phyloP scores from a whole-genome alignment of 2,329 filamentous ascomycete genomes.

The Alternaria sp. region DNA sequence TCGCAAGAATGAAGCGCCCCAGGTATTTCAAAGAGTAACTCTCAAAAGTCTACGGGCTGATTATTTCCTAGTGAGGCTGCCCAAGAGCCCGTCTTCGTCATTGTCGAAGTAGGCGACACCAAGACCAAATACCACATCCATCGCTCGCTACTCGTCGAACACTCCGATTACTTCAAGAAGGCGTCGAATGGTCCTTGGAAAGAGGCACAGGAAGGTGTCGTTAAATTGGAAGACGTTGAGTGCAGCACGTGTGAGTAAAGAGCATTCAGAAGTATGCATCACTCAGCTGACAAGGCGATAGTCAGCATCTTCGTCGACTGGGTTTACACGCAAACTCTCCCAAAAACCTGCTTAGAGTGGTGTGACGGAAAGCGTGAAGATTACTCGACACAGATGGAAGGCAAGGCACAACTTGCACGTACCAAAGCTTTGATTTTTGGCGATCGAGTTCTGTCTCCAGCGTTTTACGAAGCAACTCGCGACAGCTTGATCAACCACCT shows the following conservation, averaged over 20 bases:
- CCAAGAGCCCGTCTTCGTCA: neutral
- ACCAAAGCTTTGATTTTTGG: slow-evolving; percentile 6
- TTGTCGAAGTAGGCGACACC: slow-evolving; percentile 9
- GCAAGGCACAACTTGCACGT: neutral
- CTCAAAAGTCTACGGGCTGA: neutral
- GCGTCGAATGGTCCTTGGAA: slow-evolving; percentile 18
- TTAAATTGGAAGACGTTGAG: slow-evolving; percentile 19
- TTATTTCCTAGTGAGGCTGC: neutral
- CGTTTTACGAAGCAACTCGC: neutral
- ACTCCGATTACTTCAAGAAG: slow-evolving; percentile 26
- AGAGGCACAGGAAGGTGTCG: slow-evolving; percentile 14
- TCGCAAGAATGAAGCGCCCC: neutral
- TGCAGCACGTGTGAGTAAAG: slow-evolving; percentile 1
- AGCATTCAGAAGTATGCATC: neutral
- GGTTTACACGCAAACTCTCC: slow-evolving; percentile 14
- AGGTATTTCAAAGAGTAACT: neutral
- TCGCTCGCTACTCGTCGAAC: slow-evolving; percentile 13
- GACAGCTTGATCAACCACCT: neutral
- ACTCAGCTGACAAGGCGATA: neutral
- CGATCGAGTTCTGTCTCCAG: slow-evolving; percentile 3
- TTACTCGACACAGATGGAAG: no score
- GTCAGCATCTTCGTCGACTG: slow-evolving; percentile 23
- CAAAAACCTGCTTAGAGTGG: neutral
- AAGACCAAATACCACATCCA: slow-evolving; percentile 15
- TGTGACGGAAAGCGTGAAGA: no score